A percentile compares a stretch with the other conserved stretches of the same genome.
Evolutionary conservation across 2,329 filamentous ascomycete genomes (phyloP).

Genomic region (Verticillium isaacii): DNA sequence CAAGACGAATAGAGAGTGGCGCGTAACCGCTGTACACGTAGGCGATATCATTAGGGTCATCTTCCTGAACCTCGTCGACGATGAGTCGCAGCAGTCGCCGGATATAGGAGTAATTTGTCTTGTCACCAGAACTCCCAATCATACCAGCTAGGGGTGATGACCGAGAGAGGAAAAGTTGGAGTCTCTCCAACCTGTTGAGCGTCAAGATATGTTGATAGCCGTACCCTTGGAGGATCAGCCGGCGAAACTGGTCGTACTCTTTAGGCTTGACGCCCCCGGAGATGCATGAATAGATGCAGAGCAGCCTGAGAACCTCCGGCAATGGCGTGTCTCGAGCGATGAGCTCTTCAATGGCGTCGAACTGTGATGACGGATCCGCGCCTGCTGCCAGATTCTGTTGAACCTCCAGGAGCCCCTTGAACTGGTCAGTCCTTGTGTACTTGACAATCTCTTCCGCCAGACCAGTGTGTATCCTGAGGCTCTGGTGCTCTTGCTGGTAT

Average conservation of each 20-base stretch:
- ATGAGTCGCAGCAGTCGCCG: slow-evolving; percentile 85
- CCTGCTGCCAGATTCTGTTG: slow-evolving; percentile 94
- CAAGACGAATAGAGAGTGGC: slow-evolving; percentile 81
- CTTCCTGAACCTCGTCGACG: slow-evolving; percentile 93
- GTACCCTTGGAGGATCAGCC: slow-evolving; percentile 84
- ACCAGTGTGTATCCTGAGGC: slow-evolving; percentile 85
- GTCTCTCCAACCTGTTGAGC: slow-evolving; percentile 79
- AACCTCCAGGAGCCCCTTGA: slow-evolving; percentile 83
- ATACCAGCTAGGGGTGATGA: slow-evolving; percentile 75
- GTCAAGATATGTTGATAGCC: slow-evolving; percentile 94
- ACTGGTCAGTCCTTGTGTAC: slow-evolving; percentile 82
- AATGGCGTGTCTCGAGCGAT: slow-evolving; percentile 82
- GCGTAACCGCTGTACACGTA: slow-evolving; percentile 98
- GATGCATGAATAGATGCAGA: slow-evolving; percentile 90
- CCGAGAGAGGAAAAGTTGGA: slow-evolving; percentile 77
- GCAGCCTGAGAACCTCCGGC: slow-evolving; percentile 72
- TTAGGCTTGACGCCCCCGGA: slow-evolving; percentile 82
- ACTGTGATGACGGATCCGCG: slow-evolving; percentile 81
- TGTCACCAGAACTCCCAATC: slow-evolving; percentile 67
- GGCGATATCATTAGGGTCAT: slow-evolving; percentile 90
- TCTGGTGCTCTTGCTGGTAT: slow-evolving; percentile 90
- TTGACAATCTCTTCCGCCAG: slow-evolving; percentile 95
- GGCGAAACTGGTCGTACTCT: slow-evolving; percentile 85
- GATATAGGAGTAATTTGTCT: slow-evolving; percentile 86
- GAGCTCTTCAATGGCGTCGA: slow-evolving; percentile 90